These are phyloP conservation scores for Candida vaughaniae DNA, from an alignment of 805 yeast genomes.

Conservation along the genomic window DNA sequence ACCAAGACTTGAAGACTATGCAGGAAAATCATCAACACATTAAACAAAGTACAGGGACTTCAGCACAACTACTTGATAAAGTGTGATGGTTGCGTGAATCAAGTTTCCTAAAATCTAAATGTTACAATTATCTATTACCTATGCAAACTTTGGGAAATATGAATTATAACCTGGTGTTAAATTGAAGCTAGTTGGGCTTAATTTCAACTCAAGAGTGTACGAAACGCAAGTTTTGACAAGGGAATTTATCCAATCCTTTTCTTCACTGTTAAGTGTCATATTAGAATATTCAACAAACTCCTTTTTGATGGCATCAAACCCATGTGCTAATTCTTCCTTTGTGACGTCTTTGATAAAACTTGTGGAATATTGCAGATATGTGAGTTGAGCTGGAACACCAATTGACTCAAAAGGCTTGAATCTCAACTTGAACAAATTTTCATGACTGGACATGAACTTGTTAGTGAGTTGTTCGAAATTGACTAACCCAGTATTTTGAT, in stretches of 20 bases:
- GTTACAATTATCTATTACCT: not conserved
- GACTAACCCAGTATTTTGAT: slow-evolving; percentile 6
- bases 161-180: slow-evolving; percentile 10
- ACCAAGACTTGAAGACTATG: slow-evolving; percentile 11
- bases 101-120: too few species aligned
- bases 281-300: slow-evolving; percentile 3
- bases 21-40: slow-evolving; percentile 10
- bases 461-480: slow-evolving; percentile 4
- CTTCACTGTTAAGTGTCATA: not conserved
- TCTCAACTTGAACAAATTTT: slow-evolving; percentile 12
- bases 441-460: slow-evolving; percentile 8
- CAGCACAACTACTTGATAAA: slow-evolving; percentile 2
- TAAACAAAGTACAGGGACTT: slow-evolving; percentile 5
- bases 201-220: slow-evolving; percentile 9
- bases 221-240: slow-evolving; percentile 13
- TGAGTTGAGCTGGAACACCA: slow-evolving; percentile 13
- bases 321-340: slow-evolving; percentile 2
- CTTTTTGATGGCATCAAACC: slow-evolving; percentile 5
- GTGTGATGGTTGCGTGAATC: not conserved
- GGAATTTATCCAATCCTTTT: slow-evolving; percentile 8
- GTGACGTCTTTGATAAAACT: slow-evolving; percentile 4
- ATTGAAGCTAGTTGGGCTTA: not conserved
- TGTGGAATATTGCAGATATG: slow-evolving; percentile 3
- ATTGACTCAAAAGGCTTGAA: slow-evolving; percentile 16
- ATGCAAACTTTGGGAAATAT: slow-evolving; percentile 11